These are phyloP conservation scores for Ceratobasidium sp. DNA, from an alignment of 1,284 basidiomycete genomes.

Conservation along the genomic window DNA sequence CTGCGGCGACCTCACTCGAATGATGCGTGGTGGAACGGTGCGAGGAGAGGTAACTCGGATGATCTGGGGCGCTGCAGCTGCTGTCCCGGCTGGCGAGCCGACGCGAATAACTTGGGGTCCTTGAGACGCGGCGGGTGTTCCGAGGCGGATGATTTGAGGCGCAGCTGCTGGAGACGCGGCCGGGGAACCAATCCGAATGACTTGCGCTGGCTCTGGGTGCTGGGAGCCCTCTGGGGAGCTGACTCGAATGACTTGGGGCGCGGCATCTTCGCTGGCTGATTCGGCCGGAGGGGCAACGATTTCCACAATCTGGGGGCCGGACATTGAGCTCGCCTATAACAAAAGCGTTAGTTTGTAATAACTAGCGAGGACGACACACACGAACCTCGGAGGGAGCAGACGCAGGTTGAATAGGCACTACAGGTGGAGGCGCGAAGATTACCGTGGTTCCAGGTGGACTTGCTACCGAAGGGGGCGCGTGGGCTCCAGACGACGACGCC, in stretches of 20 bases:
- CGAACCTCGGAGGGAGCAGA: neutral
- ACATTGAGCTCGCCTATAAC: neutral
- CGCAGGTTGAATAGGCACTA: constrained; percentile 4
- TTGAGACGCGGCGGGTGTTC: constrained; percentile 11
- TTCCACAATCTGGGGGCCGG: neutral
- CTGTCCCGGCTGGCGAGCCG: neutral
- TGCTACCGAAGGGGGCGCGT: neutral
- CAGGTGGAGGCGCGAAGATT: neutral
- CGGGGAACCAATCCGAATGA: constrained; percentile 12
- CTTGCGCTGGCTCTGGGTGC: neutral
- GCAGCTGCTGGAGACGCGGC: neutral
- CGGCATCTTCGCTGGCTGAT: neutral
- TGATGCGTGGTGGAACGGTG: neutral
- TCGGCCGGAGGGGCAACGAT: neutral
- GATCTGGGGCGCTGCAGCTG: constrained; percentile 13
- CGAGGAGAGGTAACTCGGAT: constrained; percentile 15
- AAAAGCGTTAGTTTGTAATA: neutral
- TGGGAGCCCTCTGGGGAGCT: constrained; percentile 5
- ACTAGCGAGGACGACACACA: neutral
- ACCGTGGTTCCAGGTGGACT: neutral
- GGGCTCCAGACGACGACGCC: constrained; percentile 8
- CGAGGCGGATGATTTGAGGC: constrained; percentile 21
- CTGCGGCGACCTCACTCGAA: constrained; percentile 21
- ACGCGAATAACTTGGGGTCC: constrained; percentile 24
- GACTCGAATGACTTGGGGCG: constrained; percentile 27